phyloP scores from a whole-genome alignment of 2,329 filamentous ascomycete genomes.

The Colletotrichum noveboracense region DNA sequence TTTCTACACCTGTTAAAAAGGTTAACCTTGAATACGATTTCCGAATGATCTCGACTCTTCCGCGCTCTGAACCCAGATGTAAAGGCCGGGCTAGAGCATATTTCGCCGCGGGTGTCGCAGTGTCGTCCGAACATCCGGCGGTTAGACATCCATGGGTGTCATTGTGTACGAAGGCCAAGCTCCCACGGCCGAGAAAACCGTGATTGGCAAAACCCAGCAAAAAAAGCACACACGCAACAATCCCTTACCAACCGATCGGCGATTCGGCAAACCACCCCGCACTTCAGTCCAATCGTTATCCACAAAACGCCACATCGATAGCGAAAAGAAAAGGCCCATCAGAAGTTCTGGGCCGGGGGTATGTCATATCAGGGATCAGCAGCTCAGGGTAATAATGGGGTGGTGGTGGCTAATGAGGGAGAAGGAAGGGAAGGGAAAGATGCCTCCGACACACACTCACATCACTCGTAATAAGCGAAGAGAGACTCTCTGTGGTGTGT shows the following conservation, averaged over 20 bases:
- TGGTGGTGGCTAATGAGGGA: background rate
- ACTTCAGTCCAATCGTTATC: background rate
- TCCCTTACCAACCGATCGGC: background rate
- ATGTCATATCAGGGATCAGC: background rate
- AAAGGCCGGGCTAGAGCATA: background rate
- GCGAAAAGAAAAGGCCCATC: background rate
- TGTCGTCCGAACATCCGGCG: background rate
- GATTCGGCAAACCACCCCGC: background rate
- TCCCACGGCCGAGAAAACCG: background rate
- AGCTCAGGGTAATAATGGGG: background rate
- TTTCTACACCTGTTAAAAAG: background rate
- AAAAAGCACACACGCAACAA: background rate
- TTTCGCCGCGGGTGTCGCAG: background rate
- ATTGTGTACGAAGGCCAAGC: background rate
- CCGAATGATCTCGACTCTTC: background rate
- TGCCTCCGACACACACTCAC: background rate
- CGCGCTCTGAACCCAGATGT: background rate
- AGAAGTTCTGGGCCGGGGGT: background rate
- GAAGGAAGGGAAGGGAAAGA: background rate
- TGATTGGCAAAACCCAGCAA: background rate
- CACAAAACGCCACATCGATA: background rate
- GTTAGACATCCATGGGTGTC: background rate
- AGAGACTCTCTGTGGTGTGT: background rate
- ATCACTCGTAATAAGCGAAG: background rate
- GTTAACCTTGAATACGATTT: background rate